These are phyloP conservation scores for Rhamnella rubrinervis DNA, from an alignment of 331 rosid species.

Conservation along the genomic window DNA sequence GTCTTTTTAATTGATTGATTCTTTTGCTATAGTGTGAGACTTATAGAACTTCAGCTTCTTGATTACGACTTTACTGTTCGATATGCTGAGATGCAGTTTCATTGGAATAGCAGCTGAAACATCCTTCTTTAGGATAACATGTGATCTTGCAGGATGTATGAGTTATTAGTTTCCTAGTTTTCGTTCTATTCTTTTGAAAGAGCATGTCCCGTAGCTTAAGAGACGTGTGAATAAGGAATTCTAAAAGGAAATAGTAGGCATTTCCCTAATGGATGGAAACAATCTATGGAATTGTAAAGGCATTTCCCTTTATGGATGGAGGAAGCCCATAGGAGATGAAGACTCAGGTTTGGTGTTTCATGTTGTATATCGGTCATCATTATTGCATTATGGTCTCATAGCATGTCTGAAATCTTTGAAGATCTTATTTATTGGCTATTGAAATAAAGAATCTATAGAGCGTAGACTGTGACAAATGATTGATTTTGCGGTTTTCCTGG, in stretches of 20 bases:
- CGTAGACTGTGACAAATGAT: not conserved
- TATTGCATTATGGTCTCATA: constrained; percentile 6
- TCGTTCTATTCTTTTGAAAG: not conserved
- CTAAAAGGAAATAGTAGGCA: not conserved
- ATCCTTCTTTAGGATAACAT: constrained; percentile 6
- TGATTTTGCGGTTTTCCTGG: not conserved
- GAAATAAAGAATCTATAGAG: constrained; percentile 2
- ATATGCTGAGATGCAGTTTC: constrained; percentile 10
- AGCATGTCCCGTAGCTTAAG: constrained; percentile 6
- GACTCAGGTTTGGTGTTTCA: too few species aligned
- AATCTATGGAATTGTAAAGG: too few species aligned
- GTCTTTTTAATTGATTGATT: constrained; percentile 1
- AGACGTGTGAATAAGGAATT: not conserved
- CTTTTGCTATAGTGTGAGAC: not conserved
- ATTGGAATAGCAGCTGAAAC: constrained; percentile 7
- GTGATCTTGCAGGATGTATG: not conserved
- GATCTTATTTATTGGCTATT: constrained; percentile 9
- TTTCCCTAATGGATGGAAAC: not conserved
- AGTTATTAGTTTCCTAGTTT: constrained; percentile 13
- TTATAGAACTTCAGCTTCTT: not conserved
- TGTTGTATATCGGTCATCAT: not conserved
- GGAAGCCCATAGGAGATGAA: not conserved
- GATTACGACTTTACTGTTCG: not conserved
- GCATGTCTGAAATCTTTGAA: constrained; percentile 9
- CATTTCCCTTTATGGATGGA: not conserved